Evolutionary conservation across 2,329 filamentous ascomycete genomes (phyloP), one percentile per base, ranked within the genome.

Genomic region (Sporothrix globosa): DNA sequence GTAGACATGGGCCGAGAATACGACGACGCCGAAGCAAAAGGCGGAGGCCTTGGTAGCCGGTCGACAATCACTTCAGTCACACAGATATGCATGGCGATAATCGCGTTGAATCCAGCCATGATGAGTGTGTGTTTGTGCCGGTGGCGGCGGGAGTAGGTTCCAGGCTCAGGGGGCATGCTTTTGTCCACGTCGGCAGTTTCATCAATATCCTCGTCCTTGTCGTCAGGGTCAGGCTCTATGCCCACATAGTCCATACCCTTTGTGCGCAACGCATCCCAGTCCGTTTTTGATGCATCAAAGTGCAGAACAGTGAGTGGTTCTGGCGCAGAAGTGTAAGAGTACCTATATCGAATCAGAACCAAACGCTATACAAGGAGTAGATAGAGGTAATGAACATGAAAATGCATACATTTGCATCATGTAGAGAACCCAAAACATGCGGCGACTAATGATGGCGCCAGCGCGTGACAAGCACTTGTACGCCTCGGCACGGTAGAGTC

Each of bases 361-460:
- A 21, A 4, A 17, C 2, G 52, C 52, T 9, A 30, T 27, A 30
- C 21, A 48, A 7, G 13, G 6, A 3, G 4, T 41, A 21, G 14
- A 46, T 3, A 65, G 2, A n/a, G n/a, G n/a, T n/a, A n/a, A 48
- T 11, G 50, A n/a, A 46, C n/a, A 17, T 6, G 61, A 48, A 21
- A 14, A 19, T 7, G 50, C 63, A 19, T 10, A 67, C 63, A 67
- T 67, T 17, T 67, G 63, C 63, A 67, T 67, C 24, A 67, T 67
- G 27, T 67, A 67, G 10, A 67, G 24, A 2, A 53, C 63, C 63
- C 63, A 67, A 41, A 67, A 67, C 63, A 67, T 67, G 30, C 63
- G 63, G 17, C 63, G 63, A 27, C 63, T 53, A 46, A 67, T 67
- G 10, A 52, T 13, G 27, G 46, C 63, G 1, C 63, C 63, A 10